These are phyloP conservation scores for Hibiscus tridactylites DNA, from an alignment of 345 rosid genomes.

Conservation along the genomic window DNA sequence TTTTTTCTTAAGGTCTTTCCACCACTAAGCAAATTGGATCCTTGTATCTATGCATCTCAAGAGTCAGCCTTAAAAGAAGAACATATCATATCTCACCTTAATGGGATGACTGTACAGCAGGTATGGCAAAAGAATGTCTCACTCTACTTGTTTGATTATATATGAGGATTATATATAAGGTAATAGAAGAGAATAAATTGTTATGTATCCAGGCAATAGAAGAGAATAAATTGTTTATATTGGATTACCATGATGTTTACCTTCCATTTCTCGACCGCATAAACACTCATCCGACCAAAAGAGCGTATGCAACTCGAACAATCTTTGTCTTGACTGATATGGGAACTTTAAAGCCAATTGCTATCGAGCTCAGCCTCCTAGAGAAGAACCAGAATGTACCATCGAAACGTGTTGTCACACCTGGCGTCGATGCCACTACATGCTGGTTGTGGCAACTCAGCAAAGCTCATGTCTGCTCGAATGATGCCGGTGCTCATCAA, in stretches of 20 bases:
- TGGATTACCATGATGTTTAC: constrained; percentile 75
- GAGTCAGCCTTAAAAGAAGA: constrained; percentile 58
- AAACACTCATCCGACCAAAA: constrained; percentile 46
- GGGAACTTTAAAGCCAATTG: constrained; percentile 78
- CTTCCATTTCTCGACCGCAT: constrained; percentile 75
- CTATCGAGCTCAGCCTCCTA: constrained; percentile 84
- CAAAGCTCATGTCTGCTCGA: constrained; percentile 86
- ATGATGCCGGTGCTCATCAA: constrained; percentile 90
- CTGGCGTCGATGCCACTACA: constrained; percentile 63
- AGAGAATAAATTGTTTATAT: constrained; percentile 51
- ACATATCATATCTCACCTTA: constrained; percentile 39
- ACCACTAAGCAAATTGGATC: constrained; percentile 60
- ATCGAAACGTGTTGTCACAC: constrained; percentile 66
- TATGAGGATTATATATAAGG: neutral
- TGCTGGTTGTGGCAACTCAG: constrained; percentile 91
- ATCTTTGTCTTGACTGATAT: constrained; percentile 51
- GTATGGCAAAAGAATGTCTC: constrained; percentile 16
- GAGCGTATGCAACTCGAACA: constrained; percentile 84
- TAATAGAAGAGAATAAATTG: too few species aligned
- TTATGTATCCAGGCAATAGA: constrained; percentile 52
- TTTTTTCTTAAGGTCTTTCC: constrained; percentile 33
- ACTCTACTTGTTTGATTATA: neutral
- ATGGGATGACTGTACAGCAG: constrained; percentile 61
- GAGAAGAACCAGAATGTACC: constrained; percentile 13
- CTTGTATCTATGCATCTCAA: constrained; percentile 37